phyloP scores from a whole-genome alignment of 2,329 filamentous ascomycete species.

The Phoma sp. region DNA sequence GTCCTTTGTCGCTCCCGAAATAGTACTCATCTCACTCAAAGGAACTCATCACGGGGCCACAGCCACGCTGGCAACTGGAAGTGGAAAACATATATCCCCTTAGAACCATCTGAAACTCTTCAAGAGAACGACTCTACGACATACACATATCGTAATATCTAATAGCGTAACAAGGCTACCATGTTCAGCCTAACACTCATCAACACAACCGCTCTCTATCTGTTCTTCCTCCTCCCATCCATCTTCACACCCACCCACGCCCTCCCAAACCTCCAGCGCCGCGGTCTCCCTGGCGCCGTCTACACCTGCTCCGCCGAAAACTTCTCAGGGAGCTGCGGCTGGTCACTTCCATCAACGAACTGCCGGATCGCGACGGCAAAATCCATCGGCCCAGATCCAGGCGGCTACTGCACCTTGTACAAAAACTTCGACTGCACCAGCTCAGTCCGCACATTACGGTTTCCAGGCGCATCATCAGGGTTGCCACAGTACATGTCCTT shows the following conservation, averaged over 20 bases:
- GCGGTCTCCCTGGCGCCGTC: conserved; percentile 44
- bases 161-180: neutral
- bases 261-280: conserved; percentile 26
- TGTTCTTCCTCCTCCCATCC: conserved; percentile 17
- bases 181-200: conserved; percentile 5
- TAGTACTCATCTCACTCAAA: conserved; percentile 9
- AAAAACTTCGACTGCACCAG: conserved; percentile 30
- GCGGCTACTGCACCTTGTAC: conserved; percentile 37
- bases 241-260: conserved; percentile 18
- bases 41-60: conserved; percentile 3
- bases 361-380: conserved; percentile 33
- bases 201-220: conserved; percentile 10
- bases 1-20: conserved; percentile 7
- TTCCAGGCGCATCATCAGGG: conserved; percentile 28
- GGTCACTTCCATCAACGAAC: conserved; percentile 29
- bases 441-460: conserved; percentile 27
- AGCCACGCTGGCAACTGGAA: conserved; percentile 5
- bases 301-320: conserved; percentile 39
- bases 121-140: conserved; percentile 7
- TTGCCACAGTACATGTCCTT: conserved; percentile 35
- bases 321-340: conserved; percentile 39
- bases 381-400: conserved; percentile 43
- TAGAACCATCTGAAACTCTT: neutral
- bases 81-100: neutral
- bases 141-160: conserved; percentile 11